Percentiles rank a stretch among this genome's conserved stretches.
phyloP scores from a whole-genome alignment of 768 basidiomycete genomes.

The Boletus rufocinnamomeus region DNA sequence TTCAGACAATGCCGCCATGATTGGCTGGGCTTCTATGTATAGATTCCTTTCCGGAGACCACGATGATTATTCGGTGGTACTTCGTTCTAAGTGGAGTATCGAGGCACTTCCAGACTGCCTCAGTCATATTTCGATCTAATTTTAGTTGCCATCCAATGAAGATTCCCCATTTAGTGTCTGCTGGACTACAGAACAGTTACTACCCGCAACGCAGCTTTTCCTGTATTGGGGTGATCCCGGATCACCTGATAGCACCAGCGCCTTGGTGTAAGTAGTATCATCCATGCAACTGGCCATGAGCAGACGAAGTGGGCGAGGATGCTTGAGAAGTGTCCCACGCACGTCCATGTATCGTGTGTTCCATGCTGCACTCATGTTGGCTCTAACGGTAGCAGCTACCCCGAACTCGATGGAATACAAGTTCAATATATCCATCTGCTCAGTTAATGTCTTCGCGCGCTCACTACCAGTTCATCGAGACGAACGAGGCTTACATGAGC shows the following conservation, averaged over 20 bases:
- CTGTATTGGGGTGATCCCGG: not conserved
- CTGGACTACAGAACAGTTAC: not conserved
- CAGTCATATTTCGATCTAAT: not conserved
- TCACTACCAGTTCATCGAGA: not conserved
- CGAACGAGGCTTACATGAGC: not conserved
- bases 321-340: not conserved
- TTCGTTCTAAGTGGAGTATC: slow-evolving; percentile 78
- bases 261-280: not conserved
- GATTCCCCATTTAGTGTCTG: not conserved
- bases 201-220: not conserved
- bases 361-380: not conserved
- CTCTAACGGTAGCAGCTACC: not conserved
- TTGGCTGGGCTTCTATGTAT: slow-evolving; percentile 88
- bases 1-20: slow-evolving; percentile 95
- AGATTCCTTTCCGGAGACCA: slow-evolving; percentile 66
- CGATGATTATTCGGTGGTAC: slow-evolving; percentile 61
- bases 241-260: not conserved
- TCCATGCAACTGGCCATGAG: too few relatives aligned
- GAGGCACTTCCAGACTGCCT: slow-evolving; percentile 38
- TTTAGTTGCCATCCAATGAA: slow-evolving; percentile 1
- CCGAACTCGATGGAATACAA: not conserved
- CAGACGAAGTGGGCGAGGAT: too few relatives aligned
- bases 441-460: too few relatives aligned
- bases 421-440: not conserved
- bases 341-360: not conserved